A percentile compares a stretch with the other conserved stretches of the same genome.
Conservation (phyloP, 148 eudicot species). For the Rhododendron ovatum region DNA sequence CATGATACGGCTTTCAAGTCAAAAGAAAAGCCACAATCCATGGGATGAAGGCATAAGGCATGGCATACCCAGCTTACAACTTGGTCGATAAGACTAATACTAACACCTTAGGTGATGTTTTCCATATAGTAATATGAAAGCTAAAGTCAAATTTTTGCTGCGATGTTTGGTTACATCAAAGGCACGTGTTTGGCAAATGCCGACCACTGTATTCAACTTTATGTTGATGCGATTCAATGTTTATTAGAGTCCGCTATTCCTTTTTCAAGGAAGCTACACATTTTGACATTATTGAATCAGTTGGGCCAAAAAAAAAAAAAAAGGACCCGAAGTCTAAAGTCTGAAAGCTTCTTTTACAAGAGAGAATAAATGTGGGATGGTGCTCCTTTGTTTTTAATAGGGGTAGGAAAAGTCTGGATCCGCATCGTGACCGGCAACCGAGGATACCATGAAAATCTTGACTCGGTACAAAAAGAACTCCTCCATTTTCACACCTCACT, state of each 20-base stretch:
- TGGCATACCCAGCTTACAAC: background rate
- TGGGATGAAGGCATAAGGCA: no score
- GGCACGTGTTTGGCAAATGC: background rate
- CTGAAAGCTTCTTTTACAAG: background rate
- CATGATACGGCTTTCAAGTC: no score
- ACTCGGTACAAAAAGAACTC: background rate
- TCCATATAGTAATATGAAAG: background rate
- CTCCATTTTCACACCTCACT: background rate
- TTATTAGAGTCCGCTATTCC: background rate
- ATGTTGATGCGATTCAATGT: background rate
- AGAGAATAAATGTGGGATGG: background rate
- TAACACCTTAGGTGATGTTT: background rate
- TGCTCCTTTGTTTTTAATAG: background rate
- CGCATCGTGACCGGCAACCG: background rate
- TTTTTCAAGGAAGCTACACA: background rate
- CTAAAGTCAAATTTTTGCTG: background rate
- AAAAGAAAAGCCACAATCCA: no score
- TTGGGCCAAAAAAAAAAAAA: background rate
- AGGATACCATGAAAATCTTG: background rate
- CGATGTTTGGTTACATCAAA: background rate
- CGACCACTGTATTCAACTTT: background rate
- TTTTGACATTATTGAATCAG: background rate
- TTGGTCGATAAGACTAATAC: background rate
- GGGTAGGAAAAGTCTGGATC: background rate
- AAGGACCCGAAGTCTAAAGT: background rate